Evolutionary conservation across 2,329 filamentous ascomycete species (phyloP).

Genomic region (Stenocarpella maydis): DNA sequence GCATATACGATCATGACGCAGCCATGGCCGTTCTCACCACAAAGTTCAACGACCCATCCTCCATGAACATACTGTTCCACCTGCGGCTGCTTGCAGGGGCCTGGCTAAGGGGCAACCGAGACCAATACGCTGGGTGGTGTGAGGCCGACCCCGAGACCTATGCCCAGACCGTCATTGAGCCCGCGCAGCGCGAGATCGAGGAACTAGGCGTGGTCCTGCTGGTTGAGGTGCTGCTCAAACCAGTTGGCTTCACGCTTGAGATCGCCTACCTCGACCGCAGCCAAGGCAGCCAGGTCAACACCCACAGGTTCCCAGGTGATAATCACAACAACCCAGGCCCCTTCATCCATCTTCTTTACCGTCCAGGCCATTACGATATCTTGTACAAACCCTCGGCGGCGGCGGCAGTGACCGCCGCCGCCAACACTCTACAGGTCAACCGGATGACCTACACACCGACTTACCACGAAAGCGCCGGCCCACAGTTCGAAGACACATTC

Average conservation of each 20-base stretch:
- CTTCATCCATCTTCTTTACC: constrained; percentile 68
- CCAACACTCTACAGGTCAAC: constrained; percentile 60
- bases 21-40: constrained; percentile 63
- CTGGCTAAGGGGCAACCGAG: constrained; percentile 79
- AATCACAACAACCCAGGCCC: constrained; percentile 54
- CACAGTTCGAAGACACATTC: constrained; percentile 41
- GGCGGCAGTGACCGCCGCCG: constrained; percentile 37
- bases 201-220: constrained; percentile 84
- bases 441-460: constrained; percentile 49
- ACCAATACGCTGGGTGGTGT: constrained; percentile 75
- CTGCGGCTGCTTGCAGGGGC: constrained; percentile 82
- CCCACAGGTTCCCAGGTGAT: constrained; percentile 68
- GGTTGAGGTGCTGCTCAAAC: constrained; percentile 80
- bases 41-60: constrained; percentile 76
- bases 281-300: constrained; percentile 77
- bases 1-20: constrained; percentile 66
- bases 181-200: constrained; percentile 84
- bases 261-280: constrained; percentile 93
- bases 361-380: constrained; percentile 90
- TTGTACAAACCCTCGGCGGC: constrained; percentile 65
- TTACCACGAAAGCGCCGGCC: constrained; percentile 10
- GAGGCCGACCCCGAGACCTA: constrained; percentile 70
- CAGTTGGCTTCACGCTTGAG: constrained; percentile 80
- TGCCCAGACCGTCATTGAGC: constrained; percentile 75
- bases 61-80: constrained; percentile 86